phyloP scores from a whole-genome alignment of 176 grass and related monocot genomes.

The Ensete glaucum region DNA sequence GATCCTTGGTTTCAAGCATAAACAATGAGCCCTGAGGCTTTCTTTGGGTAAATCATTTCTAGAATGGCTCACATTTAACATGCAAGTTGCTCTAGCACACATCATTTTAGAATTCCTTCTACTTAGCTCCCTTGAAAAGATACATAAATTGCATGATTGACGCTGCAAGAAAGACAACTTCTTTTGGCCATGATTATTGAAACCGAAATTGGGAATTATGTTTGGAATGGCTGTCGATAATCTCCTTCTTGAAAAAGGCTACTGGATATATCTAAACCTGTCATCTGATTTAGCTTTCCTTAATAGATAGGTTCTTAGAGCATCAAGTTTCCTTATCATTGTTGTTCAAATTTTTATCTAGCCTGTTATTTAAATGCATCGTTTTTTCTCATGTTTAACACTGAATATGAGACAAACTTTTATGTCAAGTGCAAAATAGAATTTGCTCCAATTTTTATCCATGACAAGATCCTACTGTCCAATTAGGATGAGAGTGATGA shows the following conservation, averaged over 20 bases:
- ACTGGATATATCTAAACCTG: background rate
- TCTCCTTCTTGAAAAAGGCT: background rate
- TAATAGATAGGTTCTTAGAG: background rate
- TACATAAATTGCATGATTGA: background rate
- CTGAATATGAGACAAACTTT: background rate
- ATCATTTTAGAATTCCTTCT: background rate
- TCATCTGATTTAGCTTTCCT: background rate
- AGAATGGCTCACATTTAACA: background rate
- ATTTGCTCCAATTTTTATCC: background rate
- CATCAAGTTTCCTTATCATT: background rate
- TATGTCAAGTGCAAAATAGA: background rate
- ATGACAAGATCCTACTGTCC: constrained; percentile 29
- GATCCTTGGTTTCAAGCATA: background rate
- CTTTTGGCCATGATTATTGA: background rate
- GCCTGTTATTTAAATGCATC: background rate
- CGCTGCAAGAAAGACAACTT: background rate
- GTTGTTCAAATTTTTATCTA: too few species aligned
- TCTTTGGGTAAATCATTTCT: background rate
- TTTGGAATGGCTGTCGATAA: background rate
- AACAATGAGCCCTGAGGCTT: background rate
- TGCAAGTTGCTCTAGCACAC: background rate
- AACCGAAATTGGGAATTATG: background rate
- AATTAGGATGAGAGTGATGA: constrained; percentile 52
- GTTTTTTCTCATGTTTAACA: background rate
- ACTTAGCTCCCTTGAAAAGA: background rate